A percentile compares a stretch with the other conserved stretches of the same genome.
These are phyloP conservation scores for Dactylis glomerata DNA, from an alignment of 176 grass and related monocot species.

Conservation along the genomic window DNA sequence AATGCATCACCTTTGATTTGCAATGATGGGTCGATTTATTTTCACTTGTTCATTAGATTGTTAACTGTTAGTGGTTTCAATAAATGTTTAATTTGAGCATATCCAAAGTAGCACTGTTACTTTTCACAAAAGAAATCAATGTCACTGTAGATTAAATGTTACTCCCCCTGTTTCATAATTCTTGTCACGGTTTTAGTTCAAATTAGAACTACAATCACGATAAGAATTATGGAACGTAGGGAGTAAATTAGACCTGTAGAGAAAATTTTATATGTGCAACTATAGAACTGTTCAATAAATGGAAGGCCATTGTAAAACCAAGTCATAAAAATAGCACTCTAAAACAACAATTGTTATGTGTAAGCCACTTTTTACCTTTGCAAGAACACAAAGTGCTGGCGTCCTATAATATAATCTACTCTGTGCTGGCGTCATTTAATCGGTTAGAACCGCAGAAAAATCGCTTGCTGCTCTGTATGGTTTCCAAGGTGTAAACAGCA, in stretches of 20 bases:
- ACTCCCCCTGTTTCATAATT: too few relatives aligned
- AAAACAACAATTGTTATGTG: background rate
- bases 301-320: background rate
- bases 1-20: background rate
- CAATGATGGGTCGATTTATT: constrained; percentile 3
- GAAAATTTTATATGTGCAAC: background rate
- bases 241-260: background rate
- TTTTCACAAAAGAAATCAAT: background rate
- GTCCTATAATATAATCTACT: background rate
- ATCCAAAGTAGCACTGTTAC: background rate
- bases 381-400: background rate
- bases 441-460: background rate
- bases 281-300: background rate
- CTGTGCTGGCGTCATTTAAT: background rate
- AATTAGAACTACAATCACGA: too few relatives aligned
- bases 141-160: background rate
- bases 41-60: background rate
- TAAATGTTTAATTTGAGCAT: background rate
- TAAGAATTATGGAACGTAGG: too few relatives aligned
- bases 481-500: background rate
- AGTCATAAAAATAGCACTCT: background rate
- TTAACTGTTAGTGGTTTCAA: background rate
- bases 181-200: too few relatives aligned
- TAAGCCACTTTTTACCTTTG: background rate
- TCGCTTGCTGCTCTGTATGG: background rate